phyloP scores from a whole-genome alignment of 208 protist genomes.

The Kentomonas sorsogonicus region DNA sequence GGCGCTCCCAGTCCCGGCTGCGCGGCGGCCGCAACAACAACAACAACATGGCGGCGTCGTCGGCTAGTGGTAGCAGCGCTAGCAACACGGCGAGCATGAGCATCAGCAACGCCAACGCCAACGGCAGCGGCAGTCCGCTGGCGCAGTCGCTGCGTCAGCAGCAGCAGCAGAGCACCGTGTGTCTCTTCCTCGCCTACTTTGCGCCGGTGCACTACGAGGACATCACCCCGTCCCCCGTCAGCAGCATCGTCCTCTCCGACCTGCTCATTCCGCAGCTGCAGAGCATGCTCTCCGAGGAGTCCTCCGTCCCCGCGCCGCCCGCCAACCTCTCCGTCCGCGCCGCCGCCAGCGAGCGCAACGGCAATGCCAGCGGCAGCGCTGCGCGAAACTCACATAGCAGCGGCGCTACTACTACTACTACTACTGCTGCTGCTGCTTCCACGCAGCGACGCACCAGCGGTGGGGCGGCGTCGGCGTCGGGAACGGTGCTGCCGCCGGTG shows the following conservation, averaged over 20 bases:
- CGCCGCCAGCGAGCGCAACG: neutral
- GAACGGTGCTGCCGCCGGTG: neutral
- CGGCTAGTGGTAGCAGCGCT: too few relatives aligned
- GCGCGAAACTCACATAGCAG: too few relatives aligned
- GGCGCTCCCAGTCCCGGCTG: slow-evolving; percentile 20
- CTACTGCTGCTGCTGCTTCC: too few relatives aligned
- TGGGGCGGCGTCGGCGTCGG: too few relatives aligned
- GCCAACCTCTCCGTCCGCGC: neutral
- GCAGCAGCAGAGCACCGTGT: slow-evolving; percentile 17
- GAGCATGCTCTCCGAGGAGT: slow-evolving; percentile 18
- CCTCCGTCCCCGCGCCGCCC: neutral
- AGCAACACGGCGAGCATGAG: neutral
- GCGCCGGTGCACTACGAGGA: slow-evolving; percentile 82
- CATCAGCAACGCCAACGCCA: neutral
- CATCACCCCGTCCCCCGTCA: slow-evolving; percentile 32
- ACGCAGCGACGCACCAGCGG: too few relatives aligned
- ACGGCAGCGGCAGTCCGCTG: neutral
- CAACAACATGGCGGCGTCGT: too few relatives aligned
- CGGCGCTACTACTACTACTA: too few relatives aligned
- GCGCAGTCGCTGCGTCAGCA: neutral
- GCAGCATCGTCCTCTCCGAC: slow-evolving; percentile 30
- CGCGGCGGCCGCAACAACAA: too few relatives aligned
- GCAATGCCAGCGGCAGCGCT: too few relatives aligned
- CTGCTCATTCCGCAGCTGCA: slow-evolving; percentile 40
- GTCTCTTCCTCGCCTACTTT: slow-evolving; percentile 73